Evolutionary conservation across 2,329 filamentous ascomycete species (phyloP).

Genomic region (Purpureocillium takamizusanense): DNA sequence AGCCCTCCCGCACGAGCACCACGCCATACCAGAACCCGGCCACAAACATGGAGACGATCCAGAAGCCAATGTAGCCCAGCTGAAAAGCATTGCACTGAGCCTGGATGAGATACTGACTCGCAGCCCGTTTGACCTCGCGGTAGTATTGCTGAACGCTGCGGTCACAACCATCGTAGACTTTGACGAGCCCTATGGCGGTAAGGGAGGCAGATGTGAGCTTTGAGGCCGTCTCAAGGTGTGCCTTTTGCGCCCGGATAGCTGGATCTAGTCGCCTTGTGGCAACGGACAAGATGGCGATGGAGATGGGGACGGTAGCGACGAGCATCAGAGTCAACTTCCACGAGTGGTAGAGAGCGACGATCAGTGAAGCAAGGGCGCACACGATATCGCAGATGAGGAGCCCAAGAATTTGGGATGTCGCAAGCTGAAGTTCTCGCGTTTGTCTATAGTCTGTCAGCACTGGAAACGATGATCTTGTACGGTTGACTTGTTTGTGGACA

Average conservation of each 20-base stretch:
- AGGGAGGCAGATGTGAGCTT: conserved; percentile 64
- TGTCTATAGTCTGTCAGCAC: conserved; percentile 44
- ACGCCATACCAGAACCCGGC: conserved; percentile 86
- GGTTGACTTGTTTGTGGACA: conserved; percentile 16
- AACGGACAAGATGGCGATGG: conserved; percentile 48
- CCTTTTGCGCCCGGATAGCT: conserved; percentile 61
- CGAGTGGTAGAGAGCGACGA: conserved; percentile 67
- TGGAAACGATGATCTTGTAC: no score
- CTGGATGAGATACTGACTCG: conserved; percentile 56
- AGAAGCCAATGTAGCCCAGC: conserved; percentile 63
- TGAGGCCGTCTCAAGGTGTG: conserved; percentile 58
- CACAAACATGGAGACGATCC: conserved; percentile 72
- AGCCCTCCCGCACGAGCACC: conserved; percentile 52
- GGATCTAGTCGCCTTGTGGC: conserved; percentile 53
- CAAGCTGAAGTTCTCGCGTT: conserved; percentile 71
- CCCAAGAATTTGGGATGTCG: conserved; percentile 72
- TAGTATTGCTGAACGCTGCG: conserved; percentile 61
- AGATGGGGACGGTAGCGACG: conserved; percentile 62
- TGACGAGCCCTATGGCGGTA: conserved; percentile 72
- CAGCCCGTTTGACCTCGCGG: conserved; percentile 45
- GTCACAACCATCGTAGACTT: conserved; percentile 70
- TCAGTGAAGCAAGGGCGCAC: conserved; percentile 56
- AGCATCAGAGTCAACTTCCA: conserved; percentile 81
- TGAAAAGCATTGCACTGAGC: conserved; percentile 62
- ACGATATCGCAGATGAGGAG: conserved; percentile 55